A percentile compares a stretch with the other conserved stretches of the same genome.
Conservation (phyloP, 768 basidiomycete genomes). For the Naganishia kalamii region DNA sequence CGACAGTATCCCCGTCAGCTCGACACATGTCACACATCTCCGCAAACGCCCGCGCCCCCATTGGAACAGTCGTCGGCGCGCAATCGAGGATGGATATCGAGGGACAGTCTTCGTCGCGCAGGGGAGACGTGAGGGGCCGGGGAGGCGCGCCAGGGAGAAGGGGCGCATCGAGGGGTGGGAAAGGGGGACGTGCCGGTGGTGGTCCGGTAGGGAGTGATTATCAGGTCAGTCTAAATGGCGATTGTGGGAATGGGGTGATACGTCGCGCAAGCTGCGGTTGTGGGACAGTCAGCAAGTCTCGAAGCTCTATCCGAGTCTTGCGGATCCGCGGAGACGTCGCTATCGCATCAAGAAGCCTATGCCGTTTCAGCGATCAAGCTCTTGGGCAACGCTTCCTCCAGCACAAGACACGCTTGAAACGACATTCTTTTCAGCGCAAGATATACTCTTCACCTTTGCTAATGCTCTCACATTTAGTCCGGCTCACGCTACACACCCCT, state of each 20-base stretch:
- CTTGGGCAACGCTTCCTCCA: background rate
- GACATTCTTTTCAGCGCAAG: background rate
- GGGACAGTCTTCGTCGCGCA: background rate
- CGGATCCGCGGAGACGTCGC: no score
- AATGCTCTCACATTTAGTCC: background rate
- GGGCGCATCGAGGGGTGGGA: background rate
- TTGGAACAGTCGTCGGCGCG: background rate
- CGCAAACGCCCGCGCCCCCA: no score
- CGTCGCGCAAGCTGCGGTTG: no score
- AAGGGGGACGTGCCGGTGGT: background rate
- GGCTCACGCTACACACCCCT: background rate
- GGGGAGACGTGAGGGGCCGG: background rate
- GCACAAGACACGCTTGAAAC: background rate
- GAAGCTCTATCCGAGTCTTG: no score
- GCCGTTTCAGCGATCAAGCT: no score
- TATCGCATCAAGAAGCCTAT: no score
- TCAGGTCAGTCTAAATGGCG: constrained; percentile 11
- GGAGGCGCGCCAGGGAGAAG: background rate
- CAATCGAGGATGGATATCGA: background rate
- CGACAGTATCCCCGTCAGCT: constrained; percentile 8
- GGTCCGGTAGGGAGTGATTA: background rate
- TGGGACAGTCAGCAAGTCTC: no score
- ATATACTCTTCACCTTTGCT: background rate
- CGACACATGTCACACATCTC: background rate
- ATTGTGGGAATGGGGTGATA: background rate